Conservation (phyloP, 2,329 filamentous ascomycete genomes). For the Sporothrix dimorphospora region DNA sequence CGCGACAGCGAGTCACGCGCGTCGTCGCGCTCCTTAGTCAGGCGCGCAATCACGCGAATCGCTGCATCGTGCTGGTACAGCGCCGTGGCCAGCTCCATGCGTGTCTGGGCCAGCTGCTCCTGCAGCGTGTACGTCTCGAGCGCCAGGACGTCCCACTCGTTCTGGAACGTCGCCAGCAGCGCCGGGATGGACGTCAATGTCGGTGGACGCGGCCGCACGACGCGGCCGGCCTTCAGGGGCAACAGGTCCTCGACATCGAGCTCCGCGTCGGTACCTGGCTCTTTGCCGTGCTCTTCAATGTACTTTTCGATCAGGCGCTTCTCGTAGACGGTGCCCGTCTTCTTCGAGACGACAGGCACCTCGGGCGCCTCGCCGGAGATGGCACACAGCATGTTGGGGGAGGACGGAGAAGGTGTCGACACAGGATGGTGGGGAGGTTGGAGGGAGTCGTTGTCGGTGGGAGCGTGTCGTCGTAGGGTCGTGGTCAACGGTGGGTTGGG, state of each 20-base stretch:
- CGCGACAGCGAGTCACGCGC: constrained; percentile 86
- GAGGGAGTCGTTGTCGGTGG: not conserved
- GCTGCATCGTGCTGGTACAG: constrained; percentile 97
- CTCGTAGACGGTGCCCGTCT: constrained; percentile 88
- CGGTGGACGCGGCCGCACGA: constrained; percentile 86
- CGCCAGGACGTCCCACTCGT: constrained; percentile 95
- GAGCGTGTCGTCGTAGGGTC: not conserved
- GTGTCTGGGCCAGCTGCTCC: constrained; percentile 84
- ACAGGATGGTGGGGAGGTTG: not conserved
- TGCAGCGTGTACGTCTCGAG: constrained; percentile 89
- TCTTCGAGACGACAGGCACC: constrained; percentile 90
- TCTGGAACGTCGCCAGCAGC: constrained; percentile 91
- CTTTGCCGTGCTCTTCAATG: constrained; percentile 85
- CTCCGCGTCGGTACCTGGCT: constrained; percentile 86
- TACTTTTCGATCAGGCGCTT: constrained; percentile 94
- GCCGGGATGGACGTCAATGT: constrained; percentile 95
- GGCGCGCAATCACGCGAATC: constrained; percentile 87
- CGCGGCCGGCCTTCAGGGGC: constrained; percentile 78
- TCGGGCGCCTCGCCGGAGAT: constrained; percentile 95
- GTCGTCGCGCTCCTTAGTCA: constrained; percentile 91
- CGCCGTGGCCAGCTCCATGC: constrained; percentile 90
- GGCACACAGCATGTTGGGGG: constrained; percentile 39
- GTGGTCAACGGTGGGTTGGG: not conserved
- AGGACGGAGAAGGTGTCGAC: not conserved
- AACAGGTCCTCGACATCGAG: constrained; percentile 83